phyloP scores from a whole-genome alignment of 2,329 filamentous ascomycete genomes.

The Fusarium sp. region DNA sequence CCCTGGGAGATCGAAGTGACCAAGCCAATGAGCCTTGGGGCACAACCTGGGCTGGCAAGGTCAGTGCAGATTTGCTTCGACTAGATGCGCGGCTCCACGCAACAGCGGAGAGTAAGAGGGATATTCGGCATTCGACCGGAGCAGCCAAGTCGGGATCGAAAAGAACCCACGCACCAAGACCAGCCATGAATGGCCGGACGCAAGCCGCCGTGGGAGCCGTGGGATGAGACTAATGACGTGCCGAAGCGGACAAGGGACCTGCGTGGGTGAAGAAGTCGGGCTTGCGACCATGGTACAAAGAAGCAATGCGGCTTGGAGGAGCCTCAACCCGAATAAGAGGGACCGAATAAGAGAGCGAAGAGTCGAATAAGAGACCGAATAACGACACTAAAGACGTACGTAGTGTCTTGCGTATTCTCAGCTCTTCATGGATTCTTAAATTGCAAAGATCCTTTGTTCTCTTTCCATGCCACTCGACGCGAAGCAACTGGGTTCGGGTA shows the following conservation, averaged over 20 bases:
- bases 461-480: neutral
- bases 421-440: slow-evolving; percentile 11
- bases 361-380: slow-evolving; percentile 29
- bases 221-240: slow-evolving; percentile 26
- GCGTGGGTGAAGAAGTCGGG: slow-evolving; percentile 3
- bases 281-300: slow-evolving; percentile 7
- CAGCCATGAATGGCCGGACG: slow-evolving; percentile 4
- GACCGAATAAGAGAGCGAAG: slow-evolving; percentile 12
- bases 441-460: neutral
- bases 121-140: slow-evolving; percentile 23
- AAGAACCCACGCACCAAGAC: neutral
- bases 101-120: slow-evolving; percentile 13
- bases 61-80: slow-evolving; percentile 12
- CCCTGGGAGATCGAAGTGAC: slow-evolving; percentile 15
- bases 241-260: slow-evolving; percentile 15
- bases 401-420: slow-evolving; percentile 9
- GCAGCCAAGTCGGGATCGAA: slow-evolving; percentile 10
- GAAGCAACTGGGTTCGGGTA: neutral
- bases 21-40: slow-evolving; percentile 13
- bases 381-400: slow-evolving; percentile 6
- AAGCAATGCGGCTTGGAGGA: slow-evolving; percentile 27
- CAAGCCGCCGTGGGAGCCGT: slow-evolving; percentile 7
- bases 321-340: slow-evolving; percentile 7
- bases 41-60: slow-evolving; percentile 20
- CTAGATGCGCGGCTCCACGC: neutral